Base-by-base conservation (phyloP, 768 basidiomycete genomes). In the Asterophora parasitica region DNA sequence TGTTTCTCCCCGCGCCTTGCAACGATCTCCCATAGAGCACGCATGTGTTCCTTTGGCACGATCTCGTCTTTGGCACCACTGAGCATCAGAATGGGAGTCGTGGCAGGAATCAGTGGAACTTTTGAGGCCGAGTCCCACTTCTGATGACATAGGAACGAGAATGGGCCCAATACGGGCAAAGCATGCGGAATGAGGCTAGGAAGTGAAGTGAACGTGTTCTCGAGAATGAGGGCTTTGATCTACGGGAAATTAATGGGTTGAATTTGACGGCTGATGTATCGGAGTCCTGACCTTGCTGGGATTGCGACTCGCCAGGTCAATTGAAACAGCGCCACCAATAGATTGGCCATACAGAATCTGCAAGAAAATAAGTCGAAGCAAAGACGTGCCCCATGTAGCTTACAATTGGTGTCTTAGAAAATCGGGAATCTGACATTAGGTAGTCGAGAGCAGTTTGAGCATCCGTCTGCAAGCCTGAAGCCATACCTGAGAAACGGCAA, bases 121-220 rank as follows among this genome's bases (percentile, higher is more conserved):
- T 54, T 51, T 30, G 42, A 51, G 17, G 32, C 38, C 4, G 53
- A 55, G 34, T 55, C 36, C 53, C 53, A 55, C 16, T 38, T 51
- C 36, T 55, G 53, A 39, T 55, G 53, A 30, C 53, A 55, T 26
- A 55, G 20, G 26, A 40, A 40, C 36, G 51, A 31, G 50, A 55
- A 42, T n/a, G 35, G 11, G 12, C 33, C 38, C 7, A 45, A 17
- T 31, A 44, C 61, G 5, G 93, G 93, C 28, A 96, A 69, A 12
- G 85, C 79, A 51, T 81, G 71, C 0, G 91, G 93, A n/a, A 96
- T 80, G 12, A 95, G 78, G 42, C 74, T 77, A 4, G 85, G 85
- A 23, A 97, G 77, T 34, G 87, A 91, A 28, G 86, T 80, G 65
- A 96, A 96, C 0, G 94, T 95, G 63, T 96, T 98, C 70, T 97